Evolutionary conservation across 768 basidiomycete species (phyloP).

Genomic region (Fibroporia radiculosa): DNA sequence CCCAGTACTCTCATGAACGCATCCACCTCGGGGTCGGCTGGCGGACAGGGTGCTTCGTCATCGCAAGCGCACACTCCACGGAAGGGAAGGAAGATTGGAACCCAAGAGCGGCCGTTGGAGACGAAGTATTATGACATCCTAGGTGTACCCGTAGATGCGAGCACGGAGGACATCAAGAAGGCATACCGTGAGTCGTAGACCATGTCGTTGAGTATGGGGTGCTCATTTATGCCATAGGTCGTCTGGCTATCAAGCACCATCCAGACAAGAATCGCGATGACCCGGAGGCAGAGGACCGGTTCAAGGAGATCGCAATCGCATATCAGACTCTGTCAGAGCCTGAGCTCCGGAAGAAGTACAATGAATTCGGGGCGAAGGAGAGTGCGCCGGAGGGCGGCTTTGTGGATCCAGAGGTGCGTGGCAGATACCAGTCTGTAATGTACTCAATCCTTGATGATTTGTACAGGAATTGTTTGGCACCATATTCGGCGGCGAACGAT

Average conservation of each 20-base stretch:
- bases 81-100: constrained; percentile 75
- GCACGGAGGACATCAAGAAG: constrained; percentile 83
- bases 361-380: constrained; percentile 85
- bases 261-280: constrained; percentile 91
- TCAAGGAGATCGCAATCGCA: constrained; percentile 86
- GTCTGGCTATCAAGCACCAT: constrained; percentile 84
- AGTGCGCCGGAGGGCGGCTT: constrained; percentile 78
- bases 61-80: constrained; percentile 23
- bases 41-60: constrained; percentile 7
- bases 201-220: background rate
- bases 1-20: constrained; percentile 3
- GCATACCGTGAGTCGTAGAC: constrained; percentile 62
- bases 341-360: constrained; percentile 72
- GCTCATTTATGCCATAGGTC: constrained; percentile 34
- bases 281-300: constrained; percentile 77
- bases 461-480: constrained; percentile 47
- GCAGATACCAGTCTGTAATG: background rate
- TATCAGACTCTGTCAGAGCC: constrained; percentile 83
- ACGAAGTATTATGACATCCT: constrained; percentile 88
- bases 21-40: constrained; percentile 2
- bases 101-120: constrained; percentile 82
- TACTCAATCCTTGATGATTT: background rate
- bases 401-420: constrained; percentile 70
- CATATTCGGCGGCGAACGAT: constrained; percentile 85
- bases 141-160: constrained; percentile 66